Evolutionary conservation across 2,329 filamentous ascomycete species (phyloP), one percentile per base, ranked within the genome.

Genomic region (Fusarium hainanense): DNA sequence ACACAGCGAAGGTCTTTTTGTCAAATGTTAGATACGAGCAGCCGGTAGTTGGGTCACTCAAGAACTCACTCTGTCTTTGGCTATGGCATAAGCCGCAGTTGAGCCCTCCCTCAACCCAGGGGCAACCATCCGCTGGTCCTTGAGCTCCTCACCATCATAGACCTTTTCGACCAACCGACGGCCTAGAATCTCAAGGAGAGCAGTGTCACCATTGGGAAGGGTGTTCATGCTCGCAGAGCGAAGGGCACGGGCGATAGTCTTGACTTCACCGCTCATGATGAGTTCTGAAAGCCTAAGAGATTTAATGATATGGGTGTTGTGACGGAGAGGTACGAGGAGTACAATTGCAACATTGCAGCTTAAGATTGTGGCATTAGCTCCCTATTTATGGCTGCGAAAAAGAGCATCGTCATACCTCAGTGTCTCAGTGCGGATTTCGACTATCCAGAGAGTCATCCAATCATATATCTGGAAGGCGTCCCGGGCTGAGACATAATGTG

Each of bases 211-310:
- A 6, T 34, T 54, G 41, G 25, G 11, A 7, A 27, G 7, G 10
- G 27, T 16, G 6, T 30, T 54, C 4, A 30, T 41, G 18, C 51
- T 2, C 41, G 41, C 51, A 32, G 41, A 16, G 28, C 41, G 51
- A 32, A 54, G 51, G 21, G 51, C 51, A 25, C 20, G 51, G 4
- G 51, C 40, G 9, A 54, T 34, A 13, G 20, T 54, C 21, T 0
- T 34, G 27, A 54, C 25, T 9, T 48, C 41, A 3, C 12, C 51
- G 27, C 20, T 54, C 41, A 48, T 54, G 18, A n/a, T 54, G 20
- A 2, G 20, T 16, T 16, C 1, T 6, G 12, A 11, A 2, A 27
- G 4, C 12, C 5, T 9, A 32, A 25, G 4, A 10, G 0, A 8
- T 0, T 10, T 5, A 12, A 4, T 32, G 13, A 6, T 25, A 2